Evolutionary conservation across 768 basidiomycete species (phyloP).

Genomic region (Tulasnella sp.): DNA sequence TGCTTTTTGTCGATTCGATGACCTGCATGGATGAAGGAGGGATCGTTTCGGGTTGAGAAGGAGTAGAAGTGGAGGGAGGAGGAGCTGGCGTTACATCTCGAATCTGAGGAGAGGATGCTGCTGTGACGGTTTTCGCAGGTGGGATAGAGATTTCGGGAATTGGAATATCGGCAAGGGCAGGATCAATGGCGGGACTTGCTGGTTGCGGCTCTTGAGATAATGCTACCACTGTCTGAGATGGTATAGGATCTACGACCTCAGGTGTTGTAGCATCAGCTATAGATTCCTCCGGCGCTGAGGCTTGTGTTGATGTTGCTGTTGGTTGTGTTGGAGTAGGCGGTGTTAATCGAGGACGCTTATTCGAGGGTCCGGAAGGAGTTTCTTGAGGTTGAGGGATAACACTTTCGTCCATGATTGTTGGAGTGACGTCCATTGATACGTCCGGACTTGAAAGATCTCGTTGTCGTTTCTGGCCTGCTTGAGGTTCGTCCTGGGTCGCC

Average conservation of each 20-base stretch:
- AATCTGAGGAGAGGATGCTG: neutral
- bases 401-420: too few species aligned
- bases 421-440: neutral
- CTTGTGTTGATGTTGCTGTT: too few species aligned
- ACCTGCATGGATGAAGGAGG: neutral
- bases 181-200: neutral
- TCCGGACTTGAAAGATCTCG: neutral
- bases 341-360: too few species aligned
- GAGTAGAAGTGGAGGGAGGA: slow-evolving; percentile 1
- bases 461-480: slow-evolving; percentile 5
- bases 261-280: too few species aligned
- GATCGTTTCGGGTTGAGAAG: neutral
- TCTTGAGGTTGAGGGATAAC: too few species aligned
- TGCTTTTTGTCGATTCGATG: neutral
- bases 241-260: too few species aligned
- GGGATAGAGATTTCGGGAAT: neutral
- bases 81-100: slow-evolving; percentile 8
- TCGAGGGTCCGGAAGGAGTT: too few species aligned
- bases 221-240: neutral
- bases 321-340: too few species aligned
- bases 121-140: neutral
- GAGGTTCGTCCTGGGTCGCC: too few species aligned
- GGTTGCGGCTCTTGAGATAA: neutral
- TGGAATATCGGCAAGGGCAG: too few species aligned
- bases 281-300: too few species aligned